A percentile compares a stretch with the other conserved stretches of the same genome.
Conservation (phyloP, 1,284 basidiomycete species). For the Fomitopsis betulina region DNA sequence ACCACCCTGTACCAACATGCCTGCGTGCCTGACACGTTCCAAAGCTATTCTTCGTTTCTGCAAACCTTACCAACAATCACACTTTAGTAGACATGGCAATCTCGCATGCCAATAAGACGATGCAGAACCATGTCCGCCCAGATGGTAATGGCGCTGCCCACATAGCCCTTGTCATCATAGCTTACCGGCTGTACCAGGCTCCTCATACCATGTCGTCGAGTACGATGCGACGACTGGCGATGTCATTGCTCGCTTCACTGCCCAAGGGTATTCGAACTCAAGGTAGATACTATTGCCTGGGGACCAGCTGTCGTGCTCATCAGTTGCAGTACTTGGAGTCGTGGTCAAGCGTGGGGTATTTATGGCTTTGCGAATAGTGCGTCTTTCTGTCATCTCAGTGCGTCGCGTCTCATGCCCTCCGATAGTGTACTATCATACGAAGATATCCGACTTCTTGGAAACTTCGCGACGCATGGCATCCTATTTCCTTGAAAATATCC, state of each 20-base stretch:
- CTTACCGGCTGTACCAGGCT: conserved; percentile 31
- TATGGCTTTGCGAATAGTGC: conserved; percentile 67
- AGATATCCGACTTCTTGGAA: conserved; percentile 45
- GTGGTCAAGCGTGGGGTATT: conserved; percentile 68
- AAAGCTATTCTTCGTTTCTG: conserved; percentile 50
- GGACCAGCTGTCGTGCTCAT: not conserved
- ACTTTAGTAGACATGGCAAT: conserved; percentile 57
- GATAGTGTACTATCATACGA: conserved; percentile 56
- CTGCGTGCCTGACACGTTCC: not conserved
- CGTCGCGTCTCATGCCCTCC: not conserved
- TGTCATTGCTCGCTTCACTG: conserved; percentile 50
- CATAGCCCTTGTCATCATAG: not conserved
- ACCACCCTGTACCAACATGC: not conserved
- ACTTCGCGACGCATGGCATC: conserved; percentile 53
- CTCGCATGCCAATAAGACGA: conserved; percentile 62
- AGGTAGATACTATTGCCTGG: conserved; percentile 27
- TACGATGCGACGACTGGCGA: conserved; percentile 60
- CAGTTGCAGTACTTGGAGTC: conserved; percentile 60
- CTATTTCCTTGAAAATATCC: conserved; percentile 56
- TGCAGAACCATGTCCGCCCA: conserved; percentile 56
- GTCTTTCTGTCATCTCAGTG: conserved; percentile 15
- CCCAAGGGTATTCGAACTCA: conserved; percentile 58
- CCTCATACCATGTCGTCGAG: conserved; percentile 64
- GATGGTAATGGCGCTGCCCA: conserved; percentile 38
- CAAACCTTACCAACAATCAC: conserved; percentile 50